Evolutionary conservation across 129 eudicot genomes (phyloP), one percentile per base, ranked within the genome.

Genomic region (Flaveria linearis): DNA sequence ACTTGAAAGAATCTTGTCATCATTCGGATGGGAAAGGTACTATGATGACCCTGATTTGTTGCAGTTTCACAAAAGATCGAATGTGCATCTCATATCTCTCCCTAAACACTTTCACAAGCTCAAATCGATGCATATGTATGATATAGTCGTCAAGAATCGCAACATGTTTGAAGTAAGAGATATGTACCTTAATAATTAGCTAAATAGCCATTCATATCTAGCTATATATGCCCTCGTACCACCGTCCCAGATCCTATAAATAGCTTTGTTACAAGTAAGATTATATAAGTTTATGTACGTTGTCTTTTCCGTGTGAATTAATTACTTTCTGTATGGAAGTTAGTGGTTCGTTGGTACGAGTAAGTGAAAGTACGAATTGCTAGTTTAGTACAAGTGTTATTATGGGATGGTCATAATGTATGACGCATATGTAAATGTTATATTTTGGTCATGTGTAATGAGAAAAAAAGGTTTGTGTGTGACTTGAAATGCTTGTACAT

Each of bases 51-150:
- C 95, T 86, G 33, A 58, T 22, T 58, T 58, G 33, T 58, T 58
- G 15, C 65, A 58, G 65, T 58, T 58, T 58, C 65, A 23, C 33
- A 58, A 58, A 58, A 58, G 65, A 22, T 58, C 65, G 13, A 58
- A 36, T 13, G 65, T 58, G 36, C 65, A 58, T 23, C 65, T 58
- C 33, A 58, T 58, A 9, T 58, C 65, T 58, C 65, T 58, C 16
- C 65, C 65, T 20, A 58, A 58, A 58, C 92, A 90, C 22, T 93
- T 93, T 76, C 78, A 71, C 82, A 90, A 77, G 84, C 89, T 93
- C 74, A 93, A 83, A 83, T 76, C 96, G 79, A 90, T 90, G 90
- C 98, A 93, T 55, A 93, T 90, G 98, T 93, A 71, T 52, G 98
- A 90, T 68, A 90, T 93, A 20, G 92, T 93, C 14, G 98, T 93